A percentile compares a stretch with the other conserved stretches of the same genome.
phyloP scores from a whole-genome alignment of 345 rosid genomes.

The Citrus trifoliata region DNA sequence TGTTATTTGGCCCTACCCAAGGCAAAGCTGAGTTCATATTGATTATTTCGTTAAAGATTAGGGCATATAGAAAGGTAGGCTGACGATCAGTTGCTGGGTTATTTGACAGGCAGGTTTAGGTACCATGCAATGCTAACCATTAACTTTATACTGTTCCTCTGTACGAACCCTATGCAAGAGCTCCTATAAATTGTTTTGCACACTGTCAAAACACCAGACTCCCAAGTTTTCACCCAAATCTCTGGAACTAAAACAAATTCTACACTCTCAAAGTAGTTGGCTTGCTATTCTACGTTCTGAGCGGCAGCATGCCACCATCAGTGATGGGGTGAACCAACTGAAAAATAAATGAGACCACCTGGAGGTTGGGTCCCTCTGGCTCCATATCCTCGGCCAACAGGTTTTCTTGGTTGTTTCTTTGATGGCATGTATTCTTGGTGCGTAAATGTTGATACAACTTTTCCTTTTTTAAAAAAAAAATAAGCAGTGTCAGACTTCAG shows the following conservation, averaged over 20 bases:
- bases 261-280: not conserved
- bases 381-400: constrained; percentile 7
- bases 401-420: constrained; percentile 17
- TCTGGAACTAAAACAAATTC: not conserved
- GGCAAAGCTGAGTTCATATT: not conserved
- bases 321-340: not conserved
- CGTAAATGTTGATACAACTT: not conserved
- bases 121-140: not conserved
- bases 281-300: not conserved
- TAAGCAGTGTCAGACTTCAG: no score
- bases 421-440: constrained; percentile 31
- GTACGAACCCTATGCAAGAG: not conserved
- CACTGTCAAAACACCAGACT: not conserved
- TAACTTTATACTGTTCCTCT: not conserved
- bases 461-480: no score
- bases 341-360: not conserved
- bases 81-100: constrained; percentile 5
- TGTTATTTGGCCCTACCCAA: not conserved
- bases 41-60: not conserved
- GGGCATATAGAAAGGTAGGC: not conserved
- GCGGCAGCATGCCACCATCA: not conserved
- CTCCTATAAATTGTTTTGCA: not conserved
- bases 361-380: constrained; percentile 5
- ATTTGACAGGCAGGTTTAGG: not conserved
- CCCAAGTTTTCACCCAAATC: not conserved